phyloP scores from a whole-genome alignment of 2,329 filamentous ascomycete species.

The Penicillium expansum region DNA sequence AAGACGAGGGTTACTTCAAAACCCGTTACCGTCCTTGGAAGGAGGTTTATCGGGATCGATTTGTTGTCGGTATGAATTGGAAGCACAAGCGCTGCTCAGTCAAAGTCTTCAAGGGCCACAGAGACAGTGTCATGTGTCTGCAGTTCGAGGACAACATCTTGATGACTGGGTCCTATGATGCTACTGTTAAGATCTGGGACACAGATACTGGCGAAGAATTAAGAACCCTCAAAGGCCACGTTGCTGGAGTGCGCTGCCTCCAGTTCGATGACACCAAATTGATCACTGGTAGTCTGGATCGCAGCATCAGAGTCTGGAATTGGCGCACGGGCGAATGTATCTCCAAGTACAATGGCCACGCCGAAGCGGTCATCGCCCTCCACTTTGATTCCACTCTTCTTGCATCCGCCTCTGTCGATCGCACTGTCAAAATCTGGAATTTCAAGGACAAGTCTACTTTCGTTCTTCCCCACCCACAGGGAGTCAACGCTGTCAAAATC shows the following conservation, averaged over 20 bases:
- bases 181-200: conserved; percentile 95
- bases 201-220: conserved; percentile 82
- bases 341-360: conserved; percentile 75
- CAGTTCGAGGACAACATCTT: conserved; percentile 86
- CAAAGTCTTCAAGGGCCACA: conserved; percentile 80
- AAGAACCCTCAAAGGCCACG: conserved; percentile 80
- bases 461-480: conserved; percentile 78
- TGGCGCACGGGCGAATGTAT: conserved; percentile 89
- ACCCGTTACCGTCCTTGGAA: conserved; percentile 75
- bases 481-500: conserved; percentile 94
- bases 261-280: conserved; percentile 92
- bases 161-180: conserved; percentile 91
- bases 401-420: conserved; percentile 85
- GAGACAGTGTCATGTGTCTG: conserved; percentile 78
- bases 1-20: conserved; percentile 50
- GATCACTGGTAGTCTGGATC: conserved; percentile 85
- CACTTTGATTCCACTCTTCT: conserved; percentile 83
- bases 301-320: conserved; percentile 91
- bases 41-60: conserved; percentile 91
- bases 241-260: conserved; percentile 76
- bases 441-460: conserved; percentile 80
- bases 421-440: conserved; percentile 88
- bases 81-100: conserved; percentile 87
- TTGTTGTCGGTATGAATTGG: conserved; percentile 96
- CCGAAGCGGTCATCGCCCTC: conserved; percentile 77